phyloP scores from a whole-genome alignment of 192 early-diverging fungal genomes.

The Mortierella hygrophila region DNA sequence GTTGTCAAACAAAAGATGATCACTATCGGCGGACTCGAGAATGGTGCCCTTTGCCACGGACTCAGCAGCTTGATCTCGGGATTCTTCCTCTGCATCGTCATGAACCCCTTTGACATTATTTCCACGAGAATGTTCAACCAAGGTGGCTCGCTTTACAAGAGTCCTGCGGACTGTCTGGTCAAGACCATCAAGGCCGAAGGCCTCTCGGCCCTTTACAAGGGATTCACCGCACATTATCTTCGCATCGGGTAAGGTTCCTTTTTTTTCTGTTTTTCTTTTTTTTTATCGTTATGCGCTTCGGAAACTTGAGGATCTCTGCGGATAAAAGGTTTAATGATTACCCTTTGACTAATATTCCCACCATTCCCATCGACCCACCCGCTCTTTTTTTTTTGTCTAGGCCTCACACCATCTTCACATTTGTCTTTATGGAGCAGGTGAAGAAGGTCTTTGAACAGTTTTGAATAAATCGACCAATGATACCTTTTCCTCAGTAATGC shows the following conservation, averaged over 20 bases:
- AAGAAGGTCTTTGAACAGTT: slow-evolving; percentile 26
- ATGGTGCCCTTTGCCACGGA: slow-evolving; percentile 78
- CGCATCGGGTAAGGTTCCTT: slow-evolving; percentile 79
- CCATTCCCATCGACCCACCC: not conserved
- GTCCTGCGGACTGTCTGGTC: slow-evolving; percentile 85
- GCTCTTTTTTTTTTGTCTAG: slow-evolving; percentile 6
- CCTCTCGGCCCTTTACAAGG: slow-evolving; percentile 89
- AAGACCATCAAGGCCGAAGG: slow-evolving; percentile 91
- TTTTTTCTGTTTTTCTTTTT: too few relatives aligned
- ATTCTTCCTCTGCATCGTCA: slow-evolving; percentile 87
- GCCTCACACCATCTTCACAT: slow-evolving; percentile 44
- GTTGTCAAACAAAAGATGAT: slow-evolving; percentile 76
- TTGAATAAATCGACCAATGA: not conserved
- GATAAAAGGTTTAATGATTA: slow-evolving; percentile 29
- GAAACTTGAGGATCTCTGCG: slow-evolving; percentile 6
- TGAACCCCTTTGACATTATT: slow-evolving; percentile 99
- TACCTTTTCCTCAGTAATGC: not conserved
- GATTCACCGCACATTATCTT: slow-evolving; percentile 91
- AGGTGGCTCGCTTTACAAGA: slow-evolving; percentile 83
- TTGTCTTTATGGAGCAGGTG: slow-evolving; percentile 55
- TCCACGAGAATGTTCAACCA: slow-evolving; percentile 97
- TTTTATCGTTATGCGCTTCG: not conserved
- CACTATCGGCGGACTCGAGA: slow-evolving; percentile 68
- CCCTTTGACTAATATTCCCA: not conserved
- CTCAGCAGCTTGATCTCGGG: slow-evolving; percentile 83